Percentiles rank a stretch among this genome's conserved stretches.
Conservation (phyloP, 192 early-diverging fungal genomes). For the Coemansia sp. region DNA sequence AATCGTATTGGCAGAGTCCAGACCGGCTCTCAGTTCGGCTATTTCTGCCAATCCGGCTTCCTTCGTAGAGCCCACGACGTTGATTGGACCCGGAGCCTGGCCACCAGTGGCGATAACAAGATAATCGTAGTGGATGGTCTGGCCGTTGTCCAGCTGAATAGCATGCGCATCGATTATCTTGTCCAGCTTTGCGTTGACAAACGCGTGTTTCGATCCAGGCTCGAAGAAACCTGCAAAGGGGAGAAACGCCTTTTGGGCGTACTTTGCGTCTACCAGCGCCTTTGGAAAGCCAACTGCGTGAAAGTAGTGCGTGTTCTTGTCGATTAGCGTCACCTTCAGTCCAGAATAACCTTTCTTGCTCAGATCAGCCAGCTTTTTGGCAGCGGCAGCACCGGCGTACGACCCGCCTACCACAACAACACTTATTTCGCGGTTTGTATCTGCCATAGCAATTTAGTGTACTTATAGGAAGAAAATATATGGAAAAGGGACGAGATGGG, state of each 20-base stretch:
- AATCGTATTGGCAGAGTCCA: conserved; percentile 49
- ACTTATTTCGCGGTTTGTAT: conserved; percentile 43
- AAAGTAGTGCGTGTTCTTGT: conserved; percentile 59
- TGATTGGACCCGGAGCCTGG: conserved; percentile 48
- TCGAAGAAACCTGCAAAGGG: conserved; percentile 55
- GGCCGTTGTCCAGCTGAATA: conserved; percentile 45
- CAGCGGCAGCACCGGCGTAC: conserved; percentile 52
- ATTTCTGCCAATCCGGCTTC: conserved; percentile 44
- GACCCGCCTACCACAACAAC: conserved; percentile 59
- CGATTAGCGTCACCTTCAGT: conserved; percentile 58
- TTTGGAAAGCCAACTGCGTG: conserved; percentile 58
- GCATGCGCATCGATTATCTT: conserved; percentile 29
- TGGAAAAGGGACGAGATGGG: not conserved
- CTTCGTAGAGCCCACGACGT: conserved; percentile 32
- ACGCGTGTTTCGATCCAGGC: conserved; percentile 33
- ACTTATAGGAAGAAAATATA: not conserved
- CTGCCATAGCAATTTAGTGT: conserved; percentile 9
- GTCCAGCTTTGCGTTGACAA: conserved; percentile 45
- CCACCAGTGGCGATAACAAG: conserved; percentile 60
- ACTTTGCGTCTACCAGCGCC: conserved; percentile 49
- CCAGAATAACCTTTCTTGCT: conserved; percentile 31
- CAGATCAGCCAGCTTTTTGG: conserved; percentile 44
- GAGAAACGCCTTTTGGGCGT: conserved; percentile 55
- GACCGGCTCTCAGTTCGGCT: conserved; percentile 23
- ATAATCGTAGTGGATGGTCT: conserved; percentile 53